Percentiles rank a stretch among this genome's conserved stretches.
phyloP scores from a whole-genome alignment of 2,329 filamentous ascomycete species.

The Orbilia brochopaga region DNA sequence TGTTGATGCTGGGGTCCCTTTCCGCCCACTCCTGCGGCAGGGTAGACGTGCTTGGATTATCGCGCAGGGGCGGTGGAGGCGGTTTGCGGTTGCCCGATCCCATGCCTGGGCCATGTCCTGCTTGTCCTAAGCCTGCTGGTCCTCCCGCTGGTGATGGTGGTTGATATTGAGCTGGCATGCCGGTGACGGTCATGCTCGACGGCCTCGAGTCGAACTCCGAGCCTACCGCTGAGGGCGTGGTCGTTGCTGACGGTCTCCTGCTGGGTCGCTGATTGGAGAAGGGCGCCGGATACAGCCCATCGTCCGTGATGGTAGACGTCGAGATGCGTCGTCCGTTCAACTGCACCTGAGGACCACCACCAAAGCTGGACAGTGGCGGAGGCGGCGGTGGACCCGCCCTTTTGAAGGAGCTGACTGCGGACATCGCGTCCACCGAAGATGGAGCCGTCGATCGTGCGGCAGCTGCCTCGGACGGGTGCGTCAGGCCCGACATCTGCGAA shows the following conservation, averaged over 20 bases:
- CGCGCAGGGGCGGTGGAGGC: slow-evolving; percentile 48
- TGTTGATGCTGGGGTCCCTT: slow-evolving; percentile 49
- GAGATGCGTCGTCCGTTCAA: slow-evolving; percentile 42
- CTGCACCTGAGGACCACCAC: slow-evolving; percentile 43
- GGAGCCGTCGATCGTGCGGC: slow-evolving; percentile 44
- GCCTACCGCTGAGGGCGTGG: slow-evolving; percentile 28
- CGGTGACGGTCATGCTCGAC: slow-evolving; percentile 47
- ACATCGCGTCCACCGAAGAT: slow-evolving; percentile 44
- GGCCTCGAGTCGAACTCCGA: slow-evolving; percentile 48
- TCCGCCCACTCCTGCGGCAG: slow-evolving; percentile 50
- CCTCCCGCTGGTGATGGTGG: neutral
- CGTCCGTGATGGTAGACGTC: slow-evolving; percentile 31
- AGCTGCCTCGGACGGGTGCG: slow-evolving; percentile 37
- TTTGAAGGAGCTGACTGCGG: slow-evolving; percentile 41
- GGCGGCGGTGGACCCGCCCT: slow-evolving; percentile 5
- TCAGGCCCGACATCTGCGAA: slow-evolving; percentile 41
- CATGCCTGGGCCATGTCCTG: slow-evolving; percentile 6
- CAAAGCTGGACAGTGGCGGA: neutral
- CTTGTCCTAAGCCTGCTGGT: neutral
- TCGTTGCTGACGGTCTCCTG: slow-evolving; percentile 24
- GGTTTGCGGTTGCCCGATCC: slow-evolving; percentile 29
- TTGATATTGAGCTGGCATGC: slow-evolving; percentile 9
- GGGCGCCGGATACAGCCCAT: slow-evolving; percentile 30
- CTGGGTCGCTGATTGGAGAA: slow-evolving; percentile 12
- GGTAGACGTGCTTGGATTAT: slow-evolving; percentile 50